Evolutionary conservation across 768 basidiomycete genomes (phyloP), one percentile per base, ranked within the genome.

Genomic region (Rhodotorula sphaerocarpa): DNA sequence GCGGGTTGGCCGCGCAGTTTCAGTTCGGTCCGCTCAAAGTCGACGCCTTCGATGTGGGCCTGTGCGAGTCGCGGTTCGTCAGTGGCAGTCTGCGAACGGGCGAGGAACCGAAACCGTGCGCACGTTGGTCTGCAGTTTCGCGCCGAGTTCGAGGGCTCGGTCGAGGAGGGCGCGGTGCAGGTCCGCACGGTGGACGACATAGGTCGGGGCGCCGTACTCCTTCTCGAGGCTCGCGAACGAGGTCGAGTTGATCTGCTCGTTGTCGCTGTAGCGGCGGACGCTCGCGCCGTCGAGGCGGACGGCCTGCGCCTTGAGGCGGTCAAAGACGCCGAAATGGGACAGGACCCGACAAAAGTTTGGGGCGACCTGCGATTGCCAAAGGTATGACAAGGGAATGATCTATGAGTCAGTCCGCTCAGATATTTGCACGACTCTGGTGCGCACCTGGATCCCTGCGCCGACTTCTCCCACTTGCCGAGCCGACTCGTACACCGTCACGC

Each of bases 121-220:
- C 43, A 58, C 57, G n/a, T 50, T 50, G 70, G 9, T 71, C 70
- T n/a, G 69, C 69, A 21, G 73, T 63, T 9, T 59, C 55, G 39
- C 69, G 58, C 42, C 74, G 72, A 11, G 75, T 75, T 41, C 69
- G 43, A 47, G n/a, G 18, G 57, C 57, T 3, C 57, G 28, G 7
- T 58, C 57, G 21, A 58, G 33, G 9, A 76, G 71, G 23, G 77
- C 61, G 3, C 70, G 61, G n/a, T 74, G 75, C 11, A 78, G 70
- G 21, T 75, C 74, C 5, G 67, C 67, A 12, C 77, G 75, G 63
- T 78, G 77, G 0, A 74, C 74, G 27, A 76, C 75, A 70, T 72
- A 59, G 43, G 76, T 76, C 18, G 75, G 75, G 15, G 67, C 73
- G 6, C 74, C 75, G 58, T 74, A 77, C 14, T 67, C 70, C 50